These are phyloP conservation scores for Daldinia caldariorum DNA, from an alignment of 495 filamentous ascomycete genomes.

Conservation along the genomic window DNA sequence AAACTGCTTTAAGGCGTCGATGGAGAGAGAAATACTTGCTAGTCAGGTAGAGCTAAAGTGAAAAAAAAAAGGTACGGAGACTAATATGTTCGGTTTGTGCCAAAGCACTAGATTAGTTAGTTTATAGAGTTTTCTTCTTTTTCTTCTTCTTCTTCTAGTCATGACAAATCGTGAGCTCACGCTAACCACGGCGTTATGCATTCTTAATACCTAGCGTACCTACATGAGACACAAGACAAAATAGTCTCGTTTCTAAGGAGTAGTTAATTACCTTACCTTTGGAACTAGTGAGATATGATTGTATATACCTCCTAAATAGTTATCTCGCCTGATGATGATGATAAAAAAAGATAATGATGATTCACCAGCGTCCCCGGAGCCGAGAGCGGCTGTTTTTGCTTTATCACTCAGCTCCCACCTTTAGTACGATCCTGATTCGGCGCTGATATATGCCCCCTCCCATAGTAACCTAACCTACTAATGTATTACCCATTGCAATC, in stretches of 20 bases:
- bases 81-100: neutral
- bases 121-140: neutral
- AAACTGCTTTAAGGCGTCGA: neutral
- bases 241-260: neutral
- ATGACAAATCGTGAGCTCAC: slow-evolving; percentile 18
- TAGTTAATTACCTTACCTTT: neutral
- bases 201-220: neutral
- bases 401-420: neutral
- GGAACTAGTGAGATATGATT: neutral
- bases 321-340: neutral
- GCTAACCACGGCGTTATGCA: neutral
- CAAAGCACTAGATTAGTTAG: neutral
- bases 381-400: neutral
- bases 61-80: neutral
- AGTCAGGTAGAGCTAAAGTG: neutral
- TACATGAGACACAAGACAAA: neutral
- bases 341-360: neutral
- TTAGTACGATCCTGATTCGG: slow-evolving; percentile 1
- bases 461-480: too few relatives aligned
- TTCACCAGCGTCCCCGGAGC: neutral
- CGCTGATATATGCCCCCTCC: too few relatives aligned
- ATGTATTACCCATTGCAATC: neutral
- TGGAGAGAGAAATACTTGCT: neutral
- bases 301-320: too few relatives aligned
- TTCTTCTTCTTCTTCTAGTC: neutral